Base-by-base conservation (phyloP, 805 yeast species). In the Cyberlindnera samutprakarnensis region DNA sequence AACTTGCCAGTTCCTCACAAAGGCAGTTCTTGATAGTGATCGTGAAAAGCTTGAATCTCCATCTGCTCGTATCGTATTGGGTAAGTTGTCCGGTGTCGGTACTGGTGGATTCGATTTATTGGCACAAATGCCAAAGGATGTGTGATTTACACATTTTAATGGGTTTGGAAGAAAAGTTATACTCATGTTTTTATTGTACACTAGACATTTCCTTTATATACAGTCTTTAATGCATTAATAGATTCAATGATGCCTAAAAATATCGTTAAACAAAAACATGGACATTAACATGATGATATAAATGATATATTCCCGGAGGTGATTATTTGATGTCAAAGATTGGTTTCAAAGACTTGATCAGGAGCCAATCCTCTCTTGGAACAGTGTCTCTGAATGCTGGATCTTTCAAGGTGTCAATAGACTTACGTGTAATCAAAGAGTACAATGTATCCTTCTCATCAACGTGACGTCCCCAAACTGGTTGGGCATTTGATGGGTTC, bases 391-490 rank as follows among this genome's bases (percentile, higher is more conserved):
- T 76, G 77, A 92, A 92, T 4, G 97, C 96, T 25, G 95, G 94
- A 52, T 92, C 98, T 66, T 92, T 92, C 70, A 92, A 75, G n/a
- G 95, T 83, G 57, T 92, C 96, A 47, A 92, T 88, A 22, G 95
- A 83, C 60, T 70, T 83, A 69, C 98, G 78, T 10, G 92, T 56
- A 43, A 92, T 73, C 64, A 82, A 69, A n/a, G 98, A 90, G 63
- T 88, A 92, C 54, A 92, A 67, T 28, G 73, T 70, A 59, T 92
- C 99, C 37, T 75, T 66, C 62, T 92, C 99, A 59, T 87, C 95
- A 47, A 92, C 94, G 56, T 92, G 99, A 67, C 98, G 85, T 42
- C 99, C 99, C 97, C 97, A 92, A 11, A 85, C 78, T 34, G 98
- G 97, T 64, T 87, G 95, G 43, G 84, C 90, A 37, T 82, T 70